These are phyloP conservation scores for Beauveria asiatica DNA, from an alignment of 2,329 filamentous ascomycete species.

Conservation along the genomic window DNA sequence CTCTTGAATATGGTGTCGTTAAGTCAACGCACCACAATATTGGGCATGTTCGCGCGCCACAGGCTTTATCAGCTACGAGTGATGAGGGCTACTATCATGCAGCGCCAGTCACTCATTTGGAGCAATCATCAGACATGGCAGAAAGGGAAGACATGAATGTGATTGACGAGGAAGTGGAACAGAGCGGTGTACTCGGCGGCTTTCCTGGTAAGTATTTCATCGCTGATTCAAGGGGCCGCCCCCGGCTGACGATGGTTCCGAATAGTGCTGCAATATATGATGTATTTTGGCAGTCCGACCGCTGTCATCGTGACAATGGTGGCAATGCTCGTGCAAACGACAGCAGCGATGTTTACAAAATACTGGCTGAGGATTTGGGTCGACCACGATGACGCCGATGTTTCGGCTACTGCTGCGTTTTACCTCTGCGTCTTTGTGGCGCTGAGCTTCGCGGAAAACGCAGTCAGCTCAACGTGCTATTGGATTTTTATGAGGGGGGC, in stretches of 20 bases:
- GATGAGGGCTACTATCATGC: not conserved
- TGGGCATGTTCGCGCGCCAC: slow-evolving; percentile 35
- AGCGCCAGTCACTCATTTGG: not conserved
- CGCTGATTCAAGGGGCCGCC: slow-evolving; percentile 12
- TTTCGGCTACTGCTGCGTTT: slow-evolving; percentile 32
- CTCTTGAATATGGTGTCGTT: slow-evolving; percentile 36
- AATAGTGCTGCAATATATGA: slow-evolving; percentile 40
- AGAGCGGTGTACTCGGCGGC: slow-evolving; percentile 26
- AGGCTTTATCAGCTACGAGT: slow-evolving; percentile 23
- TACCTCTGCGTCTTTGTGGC: slow-evolving; percentile 45
- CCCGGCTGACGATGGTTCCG: not conserved
- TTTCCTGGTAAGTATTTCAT: not conserved
- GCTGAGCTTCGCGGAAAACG: slow-evolving; percentile 34
- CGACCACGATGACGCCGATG: slow-evolving; percentile 36
- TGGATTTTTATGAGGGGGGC: slow-evolving; percentile 42
- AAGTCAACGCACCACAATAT: slow-evolving; percentile 34
- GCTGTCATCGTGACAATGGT: slow-evolving; percentile 31
- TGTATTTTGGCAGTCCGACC: slow-evolving; percentile 37
- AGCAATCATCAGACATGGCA: not conserved
- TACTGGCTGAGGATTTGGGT: slow-evolving; percentile 47
- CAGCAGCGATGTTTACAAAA: slow-evolving; percentile 32
- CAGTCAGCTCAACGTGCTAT: slow-evolving; percentile 34
- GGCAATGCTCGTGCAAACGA: slow-evolving; percentile 30
- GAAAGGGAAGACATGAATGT: not conserved
- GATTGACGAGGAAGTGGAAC: slow-evolving; percentile 3